phyloP scores from a whole-genome alignment of 2,329 filamentous ascomycete genomes.

The Sporothrix globosa region DNA sequence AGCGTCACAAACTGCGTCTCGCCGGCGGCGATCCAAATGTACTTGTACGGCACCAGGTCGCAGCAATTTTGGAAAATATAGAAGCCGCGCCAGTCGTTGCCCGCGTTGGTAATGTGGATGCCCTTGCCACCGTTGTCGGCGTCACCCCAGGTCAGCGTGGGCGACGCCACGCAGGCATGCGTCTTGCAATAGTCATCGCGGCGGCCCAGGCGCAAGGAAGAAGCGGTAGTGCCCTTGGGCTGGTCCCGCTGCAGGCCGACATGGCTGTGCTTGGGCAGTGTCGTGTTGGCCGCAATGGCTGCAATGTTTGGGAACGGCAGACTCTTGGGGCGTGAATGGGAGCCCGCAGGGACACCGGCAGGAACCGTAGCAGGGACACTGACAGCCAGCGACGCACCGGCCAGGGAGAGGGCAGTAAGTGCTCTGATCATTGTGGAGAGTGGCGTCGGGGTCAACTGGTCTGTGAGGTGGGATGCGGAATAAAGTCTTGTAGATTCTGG shows the following conservation, averaged over 20 bases:
- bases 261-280: not conserved
- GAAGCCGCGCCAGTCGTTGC: constrained; percentile 30
- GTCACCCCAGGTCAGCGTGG: constrained; percentile 16
- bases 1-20: constrained; percentile 30
- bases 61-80: constrained; percentile 31
- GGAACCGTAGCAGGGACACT: not conserved
- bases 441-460: not conserved
- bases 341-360: not conserved
- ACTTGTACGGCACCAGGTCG: constrained; percentile 30
- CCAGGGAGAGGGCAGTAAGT: not conserved
- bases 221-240: not conserved
- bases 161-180: not conserved
- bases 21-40: constrained; percentile 30
- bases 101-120: constrained; percentile 31
- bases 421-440: not conserved
- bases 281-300: not conserved
- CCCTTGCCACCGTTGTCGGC: constrained; percentile 27
- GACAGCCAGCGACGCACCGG: not conserved
- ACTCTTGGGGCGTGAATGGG: not conserved
- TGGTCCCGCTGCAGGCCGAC: not conserved
- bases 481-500: not conserved
- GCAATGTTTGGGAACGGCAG: not conserved
- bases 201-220: not conserved
- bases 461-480: not conserved
- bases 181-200: not conserved